phyloP scores from a whole-genome alignment of 352 stramenopile genomes.

The Globisporangium spinosum region DNA sequence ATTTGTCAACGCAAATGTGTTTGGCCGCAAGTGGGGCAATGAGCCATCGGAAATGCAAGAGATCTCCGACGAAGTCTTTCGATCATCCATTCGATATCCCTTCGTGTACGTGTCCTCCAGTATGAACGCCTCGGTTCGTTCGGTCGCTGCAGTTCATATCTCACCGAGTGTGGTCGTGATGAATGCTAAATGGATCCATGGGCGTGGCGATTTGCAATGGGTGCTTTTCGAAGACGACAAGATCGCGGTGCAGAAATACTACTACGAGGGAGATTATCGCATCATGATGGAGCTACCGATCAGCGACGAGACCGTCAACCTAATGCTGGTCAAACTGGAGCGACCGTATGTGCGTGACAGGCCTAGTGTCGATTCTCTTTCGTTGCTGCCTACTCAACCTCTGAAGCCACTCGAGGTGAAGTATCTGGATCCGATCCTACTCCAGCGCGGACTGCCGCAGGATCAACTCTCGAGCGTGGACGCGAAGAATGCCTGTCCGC shows the following conservation, averaged over 20 bases:
- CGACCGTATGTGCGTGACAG: neutral
- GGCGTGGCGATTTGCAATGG: neutral
- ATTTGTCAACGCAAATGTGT: slow-evolving; percentile 12
- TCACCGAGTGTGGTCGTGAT: neutral
- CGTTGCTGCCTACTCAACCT: neutral
- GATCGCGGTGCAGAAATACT: neutral
- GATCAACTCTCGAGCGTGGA: neutral
- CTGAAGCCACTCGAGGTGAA: neutral
- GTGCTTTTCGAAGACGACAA: slow-evolving; percentile 1
- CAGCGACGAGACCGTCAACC: neutral
- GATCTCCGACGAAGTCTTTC: neutral
- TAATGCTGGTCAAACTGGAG: neutral
- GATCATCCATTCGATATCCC: neutral
- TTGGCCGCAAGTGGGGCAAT: neutral
- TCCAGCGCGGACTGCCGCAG: neutral
- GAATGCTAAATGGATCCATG: neutral
- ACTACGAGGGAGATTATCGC: neutral
- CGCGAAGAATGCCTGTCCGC: neutral
- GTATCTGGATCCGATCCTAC: slow-evolving; percentile 8
- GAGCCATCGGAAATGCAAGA: neutral
- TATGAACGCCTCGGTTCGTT: neutral
- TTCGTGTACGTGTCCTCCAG: slow-evolving; percentile 7
- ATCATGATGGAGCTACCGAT: neutral
- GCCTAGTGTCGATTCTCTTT: neutral
- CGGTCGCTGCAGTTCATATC: neutral